Evolutionary conservation across 176 grass and related monocot species (phyloP).

Genomic region (Zizania latifolia): DNA sequence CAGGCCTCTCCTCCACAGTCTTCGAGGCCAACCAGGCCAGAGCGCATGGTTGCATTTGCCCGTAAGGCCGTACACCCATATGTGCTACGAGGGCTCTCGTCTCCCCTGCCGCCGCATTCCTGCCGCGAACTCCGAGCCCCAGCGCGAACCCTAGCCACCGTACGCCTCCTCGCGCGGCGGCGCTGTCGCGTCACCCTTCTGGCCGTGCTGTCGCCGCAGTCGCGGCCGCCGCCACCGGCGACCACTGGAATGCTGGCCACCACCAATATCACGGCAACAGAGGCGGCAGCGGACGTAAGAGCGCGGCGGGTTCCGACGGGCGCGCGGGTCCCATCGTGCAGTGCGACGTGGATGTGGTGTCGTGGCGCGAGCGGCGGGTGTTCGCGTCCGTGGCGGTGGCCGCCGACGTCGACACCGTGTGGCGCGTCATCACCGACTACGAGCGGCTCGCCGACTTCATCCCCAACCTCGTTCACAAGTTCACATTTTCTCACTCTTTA

Average conservation of each 20-base stretch:
- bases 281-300: not conserved
- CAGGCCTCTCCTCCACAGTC: too few relatives aligned
- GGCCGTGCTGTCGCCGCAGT: slow-evolving; percentile 2
- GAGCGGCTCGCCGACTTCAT: slow-evolving; percentile 89
- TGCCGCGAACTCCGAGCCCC: not conserved
- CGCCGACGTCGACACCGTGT: slow-evolving; percentile 77
- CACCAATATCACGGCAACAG: not conserved
- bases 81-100: slow-evolving; percentile 29
- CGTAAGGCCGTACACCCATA: not conserved
- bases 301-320: not conserved
- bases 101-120: slow-evolving; percentile 27
- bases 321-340: slow-evolving; percentile 30
- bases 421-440: slow-evolving; percentile 93
- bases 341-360: slow-evolving; percentile 88
- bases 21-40: too few relatives aligned
- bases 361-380: slow-evolving; percentile 86
- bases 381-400: slow-evolving; percentile 51
- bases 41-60: too few relatives aligned
- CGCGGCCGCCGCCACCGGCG: slow-evolving; percentile 29
- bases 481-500: not conserved
- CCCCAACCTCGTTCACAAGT: slow-evolving; percentile 93
- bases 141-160: not conserved
- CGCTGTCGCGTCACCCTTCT: slow-evolving; percentile 13
- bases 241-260: slow-evolving; percentile 37
- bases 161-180: not conserved